These are phyloP conservation scores for Multifurca ochricompacta DNA, from an alignment of 768 basidiomycete genomes.

Conservation along the genomic window DNA sequence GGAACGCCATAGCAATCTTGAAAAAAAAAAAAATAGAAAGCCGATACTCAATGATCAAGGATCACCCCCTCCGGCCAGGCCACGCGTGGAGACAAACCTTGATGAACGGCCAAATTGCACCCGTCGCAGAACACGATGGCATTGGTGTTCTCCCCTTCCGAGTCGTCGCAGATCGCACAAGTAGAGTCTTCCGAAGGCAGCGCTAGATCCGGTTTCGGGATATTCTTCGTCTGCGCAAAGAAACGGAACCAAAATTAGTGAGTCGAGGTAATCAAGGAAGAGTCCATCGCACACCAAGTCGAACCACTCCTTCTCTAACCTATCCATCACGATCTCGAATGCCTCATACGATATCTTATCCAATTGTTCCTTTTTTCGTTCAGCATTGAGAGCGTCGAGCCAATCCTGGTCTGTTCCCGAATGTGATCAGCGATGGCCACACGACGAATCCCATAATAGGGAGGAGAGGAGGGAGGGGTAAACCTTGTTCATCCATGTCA, in stretches of 20 bases:
- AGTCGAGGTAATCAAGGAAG: constrained; percentile 3
- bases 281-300: constrained; percentile 59
- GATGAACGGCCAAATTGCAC: constrained; percentile 98
- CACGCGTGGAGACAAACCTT: constrained; percentile 51
- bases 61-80: too few species aligned
- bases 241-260: background rate
- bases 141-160: constrained; percentile 97
- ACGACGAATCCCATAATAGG: too few species aligned
- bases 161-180: constrained; percentile 96
- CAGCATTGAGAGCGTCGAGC: constrained; percentile 78
- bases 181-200: constrained; percentile 93
- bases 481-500: constrained; percentile 99
- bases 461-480: too few species aligned
- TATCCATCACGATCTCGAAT: constrained; percentile 96
- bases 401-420: constrained; percentile 83
- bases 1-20: constrained; percentile 98
- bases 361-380: constrained; percentile 68
- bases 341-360: constrained; percentile 72
- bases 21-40: too few species aligned
- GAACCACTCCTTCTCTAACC: constrained; percentile 98
- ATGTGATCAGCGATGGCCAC: too few species aligned
- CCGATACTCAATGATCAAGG: background rate
- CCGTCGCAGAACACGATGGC: constrained; percentile 99
- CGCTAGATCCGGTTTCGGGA: constrained; percentile 81
- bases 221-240: constrained; percentile 88